Evolutionary conservation across 352 stramenopile genomes (phyloP).

Genomic region (Phytopythium aichiense): DNA sequence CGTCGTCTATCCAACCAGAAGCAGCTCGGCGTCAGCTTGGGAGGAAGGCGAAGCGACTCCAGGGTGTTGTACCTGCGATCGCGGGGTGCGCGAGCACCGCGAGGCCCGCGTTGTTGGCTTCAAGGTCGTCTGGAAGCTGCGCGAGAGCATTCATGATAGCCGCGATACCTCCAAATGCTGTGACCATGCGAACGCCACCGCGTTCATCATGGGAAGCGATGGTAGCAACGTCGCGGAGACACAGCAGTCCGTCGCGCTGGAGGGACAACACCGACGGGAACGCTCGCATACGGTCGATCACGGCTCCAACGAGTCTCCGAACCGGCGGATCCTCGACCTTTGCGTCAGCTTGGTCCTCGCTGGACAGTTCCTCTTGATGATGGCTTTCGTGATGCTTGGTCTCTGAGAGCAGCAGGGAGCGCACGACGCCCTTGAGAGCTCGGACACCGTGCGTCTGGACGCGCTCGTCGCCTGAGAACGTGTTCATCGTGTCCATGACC

Average conservation of each 20-base stretch:
- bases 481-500: conserved; percentile 43
- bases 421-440: conserved; percentile 39
- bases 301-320: conserved; percentile 17
- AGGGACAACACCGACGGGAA: conserved; percentile 29
- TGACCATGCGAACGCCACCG: conserved; percentile 25
- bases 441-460: conserved; percentile 48
- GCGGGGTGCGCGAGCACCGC: conserved; percentile 51
- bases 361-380: not conserved
- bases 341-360: not conserved
- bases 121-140: conserved; percentile 39
- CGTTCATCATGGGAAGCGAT: conserved; percentile 18
- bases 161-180: conserved; percentile 36
- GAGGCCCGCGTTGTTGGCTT: conserved; percentile 42
- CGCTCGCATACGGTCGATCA: conserved; percentile 43
- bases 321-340: conserved; percentile 1
- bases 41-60: not conserved
- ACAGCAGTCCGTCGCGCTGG: conserved; percentile 47
- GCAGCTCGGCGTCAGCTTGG: not conserved
- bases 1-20: conserved; percentile 21
- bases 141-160: conserved; percentile 48
- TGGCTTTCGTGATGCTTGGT: conserved; percentile 5
- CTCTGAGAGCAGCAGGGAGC: conserved; percentile 4
- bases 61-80: conserved; percentile 26
- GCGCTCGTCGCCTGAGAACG: conserved; percentile 32
- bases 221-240: conserved; percentile 23